Percentiles rank a stretch among this genome's conserved stretches.
phyloP scores from a whole-genome alignment of 2,329 filamentous ascomycete species.

The Talaromyces verruculosus region DNA sequence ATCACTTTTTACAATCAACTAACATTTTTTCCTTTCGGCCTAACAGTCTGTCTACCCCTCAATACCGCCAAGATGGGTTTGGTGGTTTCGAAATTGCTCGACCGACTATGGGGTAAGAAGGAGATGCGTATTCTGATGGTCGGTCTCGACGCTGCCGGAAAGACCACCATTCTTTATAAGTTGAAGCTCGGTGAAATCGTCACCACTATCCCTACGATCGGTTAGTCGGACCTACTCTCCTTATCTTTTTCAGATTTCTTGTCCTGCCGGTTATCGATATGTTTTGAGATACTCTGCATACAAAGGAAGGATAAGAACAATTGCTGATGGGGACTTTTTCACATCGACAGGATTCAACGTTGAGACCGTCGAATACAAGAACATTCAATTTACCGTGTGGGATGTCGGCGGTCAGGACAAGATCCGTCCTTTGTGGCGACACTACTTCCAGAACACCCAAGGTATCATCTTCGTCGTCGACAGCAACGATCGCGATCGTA shows the following conservation, averaged over 20 bases:
- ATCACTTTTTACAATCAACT: slow-evolving; percentile 5
- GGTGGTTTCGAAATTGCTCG: slow-evolving; percentile 93
- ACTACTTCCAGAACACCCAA: slow-evolving; percentile 99
- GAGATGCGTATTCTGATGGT: slow-evolving; percentile 99
- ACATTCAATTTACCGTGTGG: slow-evolving; percentile 99
- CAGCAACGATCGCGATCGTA: slow-evolving; percentile 96
- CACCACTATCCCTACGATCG: slow-evolving; percentile 98
- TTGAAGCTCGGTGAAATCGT: slow-evolving; percentile 98
- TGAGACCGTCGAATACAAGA: slow-evolving; percentile 99
- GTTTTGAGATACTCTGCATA: background rate
- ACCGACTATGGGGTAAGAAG: slow-evolving; percentile 98
- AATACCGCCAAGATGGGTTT: slow-evolving; percentile 80
- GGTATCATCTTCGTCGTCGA: slow-evolving; percentile 99
- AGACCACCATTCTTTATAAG: slow-evolving; percentile 99
- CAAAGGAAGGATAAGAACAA: slow-evolving; percentile 5
- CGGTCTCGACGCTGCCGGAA: slow-evolving; percentile 97
- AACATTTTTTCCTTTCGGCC: slow-evolving; percentile 22
- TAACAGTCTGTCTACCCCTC: slow-evolving; percentile 25
- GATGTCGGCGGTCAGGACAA: slow-evolving; percentile 99
- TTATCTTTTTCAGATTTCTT: slow-evolving; percentile 12
- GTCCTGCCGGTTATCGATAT: background rate
- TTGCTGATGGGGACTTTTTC: slow-evolving; percentile 17
- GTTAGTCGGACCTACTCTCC: slow-evolving; percentile 53
- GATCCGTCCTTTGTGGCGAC: slow-evolving; percentile 98
- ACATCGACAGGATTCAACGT: slow-evolving; percentile 83